Evolutionary conservation across 129 eudicot species (phyloP), one percentile per base, ranked within the genome.

Genomic region (Flaveria brownii): DNA sequence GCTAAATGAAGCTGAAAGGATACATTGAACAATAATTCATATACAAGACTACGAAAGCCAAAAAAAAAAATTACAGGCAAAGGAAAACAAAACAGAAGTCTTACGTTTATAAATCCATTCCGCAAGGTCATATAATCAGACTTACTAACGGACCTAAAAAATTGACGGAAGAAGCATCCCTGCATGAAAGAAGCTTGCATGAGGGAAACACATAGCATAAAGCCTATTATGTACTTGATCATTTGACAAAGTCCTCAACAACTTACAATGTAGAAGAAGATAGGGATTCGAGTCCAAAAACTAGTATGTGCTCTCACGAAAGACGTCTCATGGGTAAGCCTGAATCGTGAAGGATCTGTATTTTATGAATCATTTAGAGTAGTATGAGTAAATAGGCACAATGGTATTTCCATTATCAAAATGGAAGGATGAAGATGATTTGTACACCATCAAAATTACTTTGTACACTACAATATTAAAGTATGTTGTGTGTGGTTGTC

Each of bases 121-220:
- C 99, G 89, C 77, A 95, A 81, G 68, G 99, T 82, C 84, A 95
- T 51, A 84, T 91, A 95, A 79, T 95, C 99, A 6, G 94, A 80
- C 87, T 79, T 91, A 4, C 71, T 84, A 51, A 95, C 97, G 20
- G 99, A 91, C 72, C 80, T 78, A 50, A 80, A 87, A 72, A 95
- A 91, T 76, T 95, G 99, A 28, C 94, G 86, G 60, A 95, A 82
- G 74, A 95, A 95, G 79, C 93, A 87, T 74, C 88, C 97, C 99
- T 95, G 83, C 85, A 77, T 52, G 49, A 80, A 80, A 74, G 42
- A 71, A 75, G 68, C 43, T 13, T 62, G 28, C 26, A 39, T 8
- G 16, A 61, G 1, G 10, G 26, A 26, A 78, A 55, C 13, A 64
- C n/a, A 2, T 63, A 73, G 41, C 10, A 54, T 50, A 49, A 49